Evolutionary conservation across 352 stramenopile species (phyloP), one percentile per base, ranked within the genome.

Genomic region (Sclerospora graminicola): DNA sequence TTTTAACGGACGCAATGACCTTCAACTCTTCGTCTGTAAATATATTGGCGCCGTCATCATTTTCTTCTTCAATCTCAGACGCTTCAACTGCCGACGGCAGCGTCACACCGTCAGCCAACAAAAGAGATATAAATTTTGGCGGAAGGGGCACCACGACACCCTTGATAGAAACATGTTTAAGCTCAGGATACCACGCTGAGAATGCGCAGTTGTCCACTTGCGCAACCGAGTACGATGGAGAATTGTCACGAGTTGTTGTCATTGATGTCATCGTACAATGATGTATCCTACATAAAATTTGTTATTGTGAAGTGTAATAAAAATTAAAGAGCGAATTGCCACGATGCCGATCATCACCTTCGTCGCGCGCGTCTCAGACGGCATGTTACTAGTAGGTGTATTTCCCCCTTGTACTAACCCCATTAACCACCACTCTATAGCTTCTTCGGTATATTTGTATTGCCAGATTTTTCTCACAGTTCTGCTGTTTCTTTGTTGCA

Each of bases 341-440:
- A 51, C 48, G 35, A 97, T 97, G 90, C 89, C 90, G 49, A 93
- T 96, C 51, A 89, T 97, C 57, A 97, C 90, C 36, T 95, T 97
- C 55, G 73, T 97, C 6, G 90, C 90, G 51, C 84, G 90, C 46
- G 78, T 97, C 24, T 95, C 82, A 31, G 90, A 97, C 59, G 90
- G 90, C 39, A 93, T 97, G 69, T 66, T 97, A 37, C 77, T 97
- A 54, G 81, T 93, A 40, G 45, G 72, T 45, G 20, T 11, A 16
- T 19, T n/a, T 1, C 14, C 19, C 23, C 24, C 10, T 14, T 43
- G 24, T 18, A 38, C 8, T 16, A 1, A n/a, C 0, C 11, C 9
- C 4, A 4, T 15, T 33, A n/a, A 15, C 1, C 18, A 2, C 26
- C n/a, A 16, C 0, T 10, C 26, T 39, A 19, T 39, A 39, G 1